A percentile compares a stretch with the other conserved stretches of the same genome.
Evolutionary conservation across 148 eudicot genomes (phyloP).

Genomic region (Selenicereus undatus): DNA sequence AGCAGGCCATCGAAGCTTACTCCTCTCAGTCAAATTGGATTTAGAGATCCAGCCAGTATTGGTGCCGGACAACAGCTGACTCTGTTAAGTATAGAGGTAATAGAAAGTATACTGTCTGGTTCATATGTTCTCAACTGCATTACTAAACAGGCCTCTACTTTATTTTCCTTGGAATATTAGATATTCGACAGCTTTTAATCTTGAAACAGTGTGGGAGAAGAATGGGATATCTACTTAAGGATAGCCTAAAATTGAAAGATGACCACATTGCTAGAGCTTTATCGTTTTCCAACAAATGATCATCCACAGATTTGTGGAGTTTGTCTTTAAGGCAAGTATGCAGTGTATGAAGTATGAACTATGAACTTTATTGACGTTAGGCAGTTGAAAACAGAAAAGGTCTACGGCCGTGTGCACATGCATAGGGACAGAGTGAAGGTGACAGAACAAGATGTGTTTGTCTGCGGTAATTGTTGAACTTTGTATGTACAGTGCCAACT

Average conservation of each 20-base stretch:
- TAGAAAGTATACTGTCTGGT: not conserved
- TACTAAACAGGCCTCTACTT: not conserved
- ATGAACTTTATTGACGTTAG: not conserved
- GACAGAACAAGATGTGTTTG: not conserved
- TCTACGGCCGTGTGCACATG: not conserved
- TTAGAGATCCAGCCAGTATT: constrained; percentile 88
- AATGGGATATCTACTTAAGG: not conserved
- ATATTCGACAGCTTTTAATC: not conserved
- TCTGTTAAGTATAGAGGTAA: constrained; percentile 78
- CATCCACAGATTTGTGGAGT: not conserved
- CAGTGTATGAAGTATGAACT: not conserved
- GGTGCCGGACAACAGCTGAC: constrained; percentile 94
- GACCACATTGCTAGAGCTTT: not conserved
- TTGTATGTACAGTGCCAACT: not conserved
- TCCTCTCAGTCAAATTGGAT: constrained; percentile 92
- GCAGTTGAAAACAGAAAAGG: not conserved
- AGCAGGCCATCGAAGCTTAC: constrained; percentile 61
- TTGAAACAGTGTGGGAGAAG: no score
- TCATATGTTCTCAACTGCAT: not conserved
- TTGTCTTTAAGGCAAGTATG: not conserved
- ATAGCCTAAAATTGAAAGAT: not conserved
- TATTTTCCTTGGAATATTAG: not conserved
- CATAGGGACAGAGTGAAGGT: not conserved
- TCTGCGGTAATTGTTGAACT: not conserved
- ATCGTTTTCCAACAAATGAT: not conserved